Evolutionary conservation across 2,329 filamentous ascomycete species (phyloP).

Genomic region (Epichloe sylvatica): DNA sequence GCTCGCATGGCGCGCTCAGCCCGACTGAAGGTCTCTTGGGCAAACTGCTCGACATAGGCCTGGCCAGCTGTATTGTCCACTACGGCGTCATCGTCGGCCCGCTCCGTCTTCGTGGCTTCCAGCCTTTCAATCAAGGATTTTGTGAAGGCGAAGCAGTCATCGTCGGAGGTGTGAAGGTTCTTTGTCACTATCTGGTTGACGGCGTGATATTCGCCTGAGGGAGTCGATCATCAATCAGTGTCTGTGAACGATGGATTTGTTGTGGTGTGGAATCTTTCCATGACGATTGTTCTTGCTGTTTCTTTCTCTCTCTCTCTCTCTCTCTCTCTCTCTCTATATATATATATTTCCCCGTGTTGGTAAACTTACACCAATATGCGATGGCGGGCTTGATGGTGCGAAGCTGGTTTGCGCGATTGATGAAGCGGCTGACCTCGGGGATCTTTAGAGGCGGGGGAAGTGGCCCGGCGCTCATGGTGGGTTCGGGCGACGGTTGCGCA

Average conservation of each 20-base stretch:
- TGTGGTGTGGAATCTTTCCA: background rate
- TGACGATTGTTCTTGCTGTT: too few relatives aligned
- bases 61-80: constrained; percentile 74
- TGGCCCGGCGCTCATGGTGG: constrained; percentile 47
- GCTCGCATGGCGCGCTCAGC: constrained; percentile 71
- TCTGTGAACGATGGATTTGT: background rate
- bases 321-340: too few relatives aligned
- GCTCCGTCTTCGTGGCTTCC: constrained; percentile 47
- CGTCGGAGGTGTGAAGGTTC: constrained; percentile 62
- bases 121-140: constrained; percentile 80
- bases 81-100: constrained; percentile 68
- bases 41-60: constrained; percentile 91
- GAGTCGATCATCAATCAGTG: constrained; percentile 4
- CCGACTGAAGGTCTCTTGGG: constrained; percentile 70
- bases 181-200: constrained; percentile 81
- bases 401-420: constrained; percentile 70
- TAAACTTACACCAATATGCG: constrained; percentile 78
- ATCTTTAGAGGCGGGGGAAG: constrained; percentile 45
- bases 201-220: constrained; percentile 72
- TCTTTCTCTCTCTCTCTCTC: background rate
- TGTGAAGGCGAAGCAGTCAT: constrained; percentile 70
- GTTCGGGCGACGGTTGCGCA: background rate
- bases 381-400: constrained; percentile 75
- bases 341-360: background rate
- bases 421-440: constrained; percentile 72